phyloP scores from a whole-genome alignment of 176 grass and related monocot genomes.

The Bromus sterilis region DNA sequence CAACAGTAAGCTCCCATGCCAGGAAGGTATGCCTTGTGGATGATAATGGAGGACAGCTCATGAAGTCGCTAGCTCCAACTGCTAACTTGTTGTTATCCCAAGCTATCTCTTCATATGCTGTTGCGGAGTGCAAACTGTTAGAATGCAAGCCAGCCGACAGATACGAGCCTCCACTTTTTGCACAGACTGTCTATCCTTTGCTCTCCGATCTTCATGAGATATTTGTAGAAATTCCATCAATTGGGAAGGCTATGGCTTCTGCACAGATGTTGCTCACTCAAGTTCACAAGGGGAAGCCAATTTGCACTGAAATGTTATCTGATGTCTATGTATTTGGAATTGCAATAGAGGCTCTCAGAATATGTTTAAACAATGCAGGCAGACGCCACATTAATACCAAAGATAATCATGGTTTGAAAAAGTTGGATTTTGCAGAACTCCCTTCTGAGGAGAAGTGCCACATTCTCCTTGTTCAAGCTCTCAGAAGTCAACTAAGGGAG shows the following conservation, averaged over 20 bases:
- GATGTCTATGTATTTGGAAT: constrained; percentile 75
- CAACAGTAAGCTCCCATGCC: constrained; percentile 29
- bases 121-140: constrained; percentile 20
- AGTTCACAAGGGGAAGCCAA: constrained; percentile 61
- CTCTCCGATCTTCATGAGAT: constrained; percentile 73
- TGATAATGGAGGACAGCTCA: constrained; percentile 36
- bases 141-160: constrained; percentile 29
- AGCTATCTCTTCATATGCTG: constrained; percentile 9
- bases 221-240: constrained; percentile 67
- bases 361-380: constrained; percentile 67
- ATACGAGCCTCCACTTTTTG: constrained; percentile 65
- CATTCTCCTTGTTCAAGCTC: constrained; percentile 72
- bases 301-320: constrained; percentile 55
- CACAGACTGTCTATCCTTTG: constrained; percentile 72
- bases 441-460: constrained; percentile 71
- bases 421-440: constrained; percentile 58
- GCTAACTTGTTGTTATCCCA: constrained; percentile 41
- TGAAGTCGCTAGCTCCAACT: constrained; percentile 53
- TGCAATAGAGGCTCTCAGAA: constrained; percentile 78
- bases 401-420: constrained; percentile 8
- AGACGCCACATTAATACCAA: constrained; percentile 31
- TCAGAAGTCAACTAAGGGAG: constrained; percentile 61
- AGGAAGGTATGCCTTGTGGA: constrained; percentile 47
- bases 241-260: constrained; percentile 70
- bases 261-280: constrained; percentile 61